A percentile compares a stretch with the other conserved stretches of the same genome.
Conservation (phyloP, 2,329 filamentous ascomycete species). For the Diatrype stigma region DNA sequence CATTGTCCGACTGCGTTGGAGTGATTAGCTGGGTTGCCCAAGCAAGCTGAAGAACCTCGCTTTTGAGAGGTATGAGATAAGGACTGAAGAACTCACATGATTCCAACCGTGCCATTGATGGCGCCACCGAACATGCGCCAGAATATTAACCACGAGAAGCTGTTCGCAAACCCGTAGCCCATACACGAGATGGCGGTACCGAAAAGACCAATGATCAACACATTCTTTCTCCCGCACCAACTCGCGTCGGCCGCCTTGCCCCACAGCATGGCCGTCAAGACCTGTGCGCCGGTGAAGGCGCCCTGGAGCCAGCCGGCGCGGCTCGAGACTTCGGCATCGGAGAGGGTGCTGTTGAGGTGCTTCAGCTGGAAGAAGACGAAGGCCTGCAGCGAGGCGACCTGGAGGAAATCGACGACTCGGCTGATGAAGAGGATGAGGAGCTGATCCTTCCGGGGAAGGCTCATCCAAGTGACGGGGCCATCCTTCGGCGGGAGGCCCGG, state of each 20-base stretch:
- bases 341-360: constrained; percentile 54
- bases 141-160: constrained; percentile 58
- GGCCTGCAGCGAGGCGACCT: constrained; percentile 63
- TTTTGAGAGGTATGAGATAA: background rate
- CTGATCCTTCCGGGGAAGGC: constrained; percentile 67
- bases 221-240: constrained; percentile 61
- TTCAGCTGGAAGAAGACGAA: constrained; percentile 76
- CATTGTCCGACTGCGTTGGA: constrained; percentile 36
- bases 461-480: constrained; percentile 59
- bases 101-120: constrained; percentile 46
- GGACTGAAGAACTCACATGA: constrained; percentile 34
- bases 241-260: constrained; percentile 60
- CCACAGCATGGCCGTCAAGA: constrained; percentile 70
- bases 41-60: background rate
- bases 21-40: too few relatives aligned
- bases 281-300: constrained; percentile 69
- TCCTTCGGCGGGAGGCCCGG: constrained; percentile 9
- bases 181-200: constrained; percentile 65
- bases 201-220: constrained; percentile 65
- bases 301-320: constrained; percentile 69
- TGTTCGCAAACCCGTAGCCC: constrained; percentile 68
- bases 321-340: constrained; percentile 54
- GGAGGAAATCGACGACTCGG: constrained; percentile 69
- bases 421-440: constrained; percentile 65
- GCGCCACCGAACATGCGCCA: constrained; percentile 64